These are phyloP conservation scores for Trichoderma endophyticum DNA, from an alignment of 2,329 filamentous ascomycete species.

Conservation along the genomic window DNA sequence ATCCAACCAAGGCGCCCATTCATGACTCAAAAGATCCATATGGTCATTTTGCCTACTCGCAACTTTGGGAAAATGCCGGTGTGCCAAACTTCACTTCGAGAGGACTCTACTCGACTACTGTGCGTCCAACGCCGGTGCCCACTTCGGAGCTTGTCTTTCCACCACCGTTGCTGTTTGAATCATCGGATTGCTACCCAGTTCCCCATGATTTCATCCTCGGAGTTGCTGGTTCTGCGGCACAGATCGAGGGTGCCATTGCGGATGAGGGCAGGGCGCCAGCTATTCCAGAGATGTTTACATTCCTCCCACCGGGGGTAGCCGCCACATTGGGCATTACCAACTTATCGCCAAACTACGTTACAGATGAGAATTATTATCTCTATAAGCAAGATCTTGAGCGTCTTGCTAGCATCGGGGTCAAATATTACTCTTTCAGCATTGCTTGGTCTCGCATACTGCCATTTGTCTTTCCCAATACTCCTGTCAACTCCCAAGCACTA, in stretches of 20 bases:
- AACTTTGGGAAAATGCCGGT: neutral
- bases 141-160: neutral
- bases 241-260: neutral
- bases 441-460: neutral
- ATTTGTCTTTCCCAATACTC: neutral
- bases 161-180: neutral
- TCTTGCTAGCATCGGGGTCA: neutral
- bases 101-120: neutral
- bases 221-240: neutral
- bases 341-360: neutral
- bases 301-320: neutral
- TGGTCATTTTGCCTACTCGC: neutral
- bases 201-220: neutral
- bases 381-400: neutral
- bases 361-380: neutral
- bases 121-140: neutral
- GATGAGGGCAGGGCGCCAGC: neutral
- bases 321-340: neutral
- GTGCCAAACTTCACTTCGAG: neutral
- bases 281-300: neutral
- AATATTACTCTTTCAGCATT: neutral
- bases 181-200: neutral
- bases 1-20: neutral
- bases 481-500: neutral
- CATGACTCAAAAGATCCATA: neutral